Conservation (phyloP, 75 land plant species). For the Pseudotsuga menziesii region DNA sequence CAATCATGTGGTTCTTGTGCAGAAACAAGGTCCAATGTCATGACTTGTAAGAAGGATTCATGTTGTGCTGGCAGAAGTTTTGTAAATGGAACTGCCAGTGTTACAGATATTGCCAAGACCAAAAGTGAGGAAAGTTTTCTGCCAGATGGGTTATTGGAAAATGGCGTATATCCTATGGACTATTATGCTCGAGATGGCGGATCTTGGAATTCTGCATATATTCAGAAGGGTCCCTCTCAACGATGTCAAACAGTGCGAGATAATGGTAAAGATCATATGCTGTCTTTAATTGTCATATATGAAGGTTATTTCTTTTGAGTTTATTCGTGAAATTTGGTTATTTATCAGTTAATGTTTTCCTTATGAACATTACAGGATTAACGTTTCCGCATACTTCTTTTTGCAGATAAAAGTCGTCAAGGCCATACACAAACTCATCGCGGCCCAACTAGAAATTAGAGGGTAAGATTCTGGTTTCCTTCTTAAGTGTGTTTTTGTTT, state of each 20-base stretch:
- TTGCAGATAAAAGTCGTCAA: no score
- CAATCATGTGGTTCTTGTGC: background rate
- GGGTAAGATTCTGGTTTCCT: no score
- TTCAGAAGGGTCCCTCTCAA: slow-evolving; percentile 27
- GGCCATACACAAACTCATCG: no score
- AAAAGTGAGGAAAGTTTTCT: background rate
- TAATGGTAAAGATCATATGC: background rate
- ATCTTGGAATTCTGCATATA: slow-evolving; percentile 85
- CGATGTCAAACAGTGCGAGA: background rate
- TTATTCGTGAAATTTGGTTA: no score
- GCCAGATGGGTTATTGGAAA: background rate
- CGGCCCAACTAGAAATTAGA: no score
- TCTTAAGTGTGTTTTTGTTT: no score
- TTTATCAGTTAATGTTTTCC: no score
- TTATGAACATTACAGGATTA: no score
- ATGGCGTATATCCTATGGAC: slow-evolving; percentile 82
- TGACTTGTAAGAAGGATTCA: slow-evolving; percentile 10
- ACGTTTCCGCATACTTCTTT: no score
- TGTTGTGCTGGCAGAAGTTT: slow-evolving; percentile 13
- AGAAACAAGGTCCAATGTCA: slow-evolving; percentile 9
- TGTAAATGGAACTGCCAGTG: slow-evolving; percentile 3
- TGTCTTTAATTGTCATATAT: background rate
- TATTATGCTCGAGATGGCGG: slow-evolving; percentile 99
- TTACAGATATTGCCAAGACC: background rate
- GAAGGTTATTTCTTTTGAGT: no score